These are phyloP conservation scores for Phaeomoniella chlamydospora DNA, from an alignment of 2,329 filamentous ascomycete genomes.

Conservation along the genomic window DNA sequence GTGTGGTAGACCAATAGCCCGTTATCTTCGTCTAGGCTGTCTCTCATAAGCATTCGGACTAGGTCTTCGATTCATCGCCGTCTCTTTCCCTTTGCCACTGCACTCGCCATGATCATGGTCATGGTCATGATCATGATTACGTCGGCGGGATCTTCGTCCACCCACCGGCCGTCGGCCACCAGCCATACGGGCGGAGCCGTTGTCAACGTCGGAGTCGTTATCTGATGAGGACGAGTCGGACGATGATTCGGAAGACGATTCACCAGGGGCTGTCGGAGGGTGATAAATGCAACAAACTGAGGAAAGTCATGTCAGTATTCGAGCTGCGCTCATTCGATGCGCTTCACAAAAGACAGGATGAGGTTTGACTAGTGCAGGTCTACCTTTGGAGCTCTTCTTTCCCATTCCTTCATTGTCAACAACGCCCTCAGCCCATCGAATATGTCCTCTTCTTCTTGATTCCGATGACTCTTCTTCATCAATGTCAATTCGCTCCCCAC, in stretches of 20 bases:
- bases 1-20: too few species aligned
- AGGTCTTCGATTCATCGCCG: constrained; percentile 15
- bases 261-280: constrained; percentile 63
- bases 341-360: too few species aligned
- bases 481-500: background rate
- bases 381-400: constrained; percentile 88
- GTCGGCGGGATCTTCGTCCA: constrained; percentile 8
- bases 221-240: constrained; percentile 40
- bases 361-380: constrained; percentile 6
- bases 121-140: constrained; percentile 6
- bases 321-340: background rate
- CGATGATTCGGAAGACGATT: constrained; percentile 49
- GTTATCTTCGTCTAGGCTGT: constrained; percentile 18
- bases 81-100: constrained; percentile 12
- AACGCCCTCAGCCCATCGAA: constrained; percentile 86
- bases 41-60: constrained; percentile 33
- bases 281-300: constrained; percentile 99
- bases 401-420: constrained; percentile 92
- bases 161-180: constrained; percentile 14
- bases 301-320: constrained; percentile 1
- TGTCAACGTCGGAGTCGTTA: constrained; percentile 25
- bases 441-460: constrained; percentile 34
- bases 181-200: constrained; percentile 11
- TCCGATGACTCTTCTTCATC: background rate
- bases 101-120: constrained; percentile 9